phyloP scores from a whole-genome alignment of 371 early-diverging fungal species.

The Apophysomyces ossiformis region DNA sequence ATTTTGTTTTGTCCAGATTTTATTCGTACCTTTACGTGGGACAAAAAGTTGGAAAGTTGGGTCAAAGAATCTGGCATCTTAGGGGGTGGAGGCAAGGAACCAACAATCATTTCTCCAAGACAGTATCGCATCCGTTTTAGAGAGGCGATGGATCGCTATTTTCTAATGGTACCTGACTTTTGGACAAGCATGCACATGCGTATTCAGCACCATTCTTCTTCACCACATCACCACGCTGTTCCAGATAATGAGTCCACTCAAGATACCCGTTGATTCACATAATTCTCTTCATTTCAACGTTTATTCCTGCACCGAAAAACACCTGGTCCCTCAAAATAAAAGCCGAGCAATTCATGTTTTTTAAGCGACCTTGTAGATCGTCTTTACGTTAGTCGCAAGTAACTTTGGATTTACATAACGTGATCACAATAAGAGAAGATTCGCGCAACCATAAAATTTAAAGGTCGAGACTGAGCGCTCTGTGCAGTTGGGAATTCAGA shows the following conservation, averaged over 20 bases:
- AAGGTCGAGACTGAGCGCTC: too few species aligned
- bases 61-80: conserved; percentile 90
- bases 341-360: too few species aligned
- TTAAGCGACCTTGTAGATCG: too few species aligned
- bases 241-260: conserved; percentile 1
- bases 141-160: conserved; percentile 90
- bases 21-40: conserved; percentile 96
- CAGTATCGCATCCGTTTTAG: conserved; percentile 92
- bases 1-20: conserved; percentile 64
- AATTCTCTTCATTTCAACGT: not conserved
- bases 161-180: conserved; percentile 76
- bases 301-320: too few species aligned
- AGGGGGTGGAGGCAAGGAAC: conserved; percentile 85
- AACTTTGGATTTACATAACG: too few species aligned
- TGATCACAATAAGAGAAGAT: too few species aligned
- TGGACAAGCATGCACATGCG: conserved; percentile 35
- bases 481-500: too few species aligned
- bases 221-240: not conserved
- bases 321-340: too few species aligned
- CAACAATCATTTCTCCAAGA: conserved; percentile 93
- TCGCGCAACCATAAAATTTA: too few species aligned
- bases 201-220: not conserved
- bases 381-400: too few species aligned
- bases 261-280: not conserved
- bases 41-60: conserved; percentile 94